A percentile compares a stretch with the other conserved stretches of the same genome.
Evolutionary conservation across 2,329 filamentous ascomycete genomes (phyloP).

Genomic region (Beauveria varroae): DNA sequence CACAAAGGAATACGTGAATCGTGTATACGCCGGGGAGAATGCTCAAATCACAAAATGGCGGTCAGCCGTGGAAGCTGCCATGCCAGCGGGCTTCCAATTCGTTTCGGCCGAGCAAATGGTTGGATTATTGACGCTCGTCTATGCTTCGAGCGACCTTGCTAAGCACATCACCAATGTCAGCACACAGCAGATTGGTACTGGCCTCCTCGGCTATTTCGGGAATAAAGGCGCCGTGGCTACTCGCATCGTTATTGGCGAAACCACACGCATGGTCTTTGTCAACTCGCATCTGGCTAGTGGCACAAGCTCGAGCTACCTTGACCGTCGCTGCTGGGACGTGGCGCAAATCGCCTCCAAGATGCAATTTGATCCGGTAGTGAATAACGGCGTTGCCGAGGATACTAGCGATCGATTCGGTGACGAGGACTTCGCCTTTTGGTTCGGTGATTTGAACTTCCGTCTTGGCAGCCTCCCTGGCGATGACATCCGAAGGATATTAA

Average conservation of each 20-base stretch:
- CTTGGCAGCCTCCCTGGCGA: constrained; percentile 82
- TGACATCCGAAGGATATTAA: constrained; percentile 78
- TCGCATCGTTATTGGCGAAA: constrained; percentile 79
- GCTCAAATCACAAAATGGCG: constrained; percentile 72
- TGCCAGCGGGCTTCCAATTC: constrained; percentile 71
- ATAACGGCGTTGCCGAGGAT: constrained; percentile 57
- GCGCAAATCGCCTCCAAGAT: constrained; percentile 69
- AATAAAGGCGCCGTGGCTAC: constrained; percentile 90
- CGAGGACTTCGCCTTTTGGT: constrained; percentile 93
- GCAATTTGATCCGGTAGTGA: constrained; percentile 66
- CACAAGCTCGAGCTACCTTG: constrained; percentile 65
- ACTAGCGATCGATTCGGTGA: constrained; percentile 68
- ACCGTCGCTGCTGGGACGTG: constrained; percentile 85
- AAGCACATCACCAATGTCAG: constrained; percentile 74
- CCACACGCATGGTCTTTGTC: constrained; percentile 80
- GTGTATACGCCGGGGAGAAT: constrained; percentile 60
- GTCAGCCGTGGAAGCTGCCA: constrained; percentile 59
- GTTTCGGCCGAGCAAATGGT: constrained; percentile 79
- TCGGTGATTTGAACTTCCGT: constrained; percentile 92
- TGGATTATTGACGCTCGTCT: constrained; percentile 76
- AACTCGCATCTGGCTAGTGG: constrained; percentile 91
- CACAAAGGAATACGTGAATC: constrained; percentile 67
- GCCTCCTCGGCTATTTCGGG: constrained; percentile 84
- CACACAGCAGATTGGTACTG: constrained; percentile 77
- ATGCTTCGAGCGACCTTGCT: constrained; percentile 70